These are phyloP conservation scores for Kappamyces sp. DNA, from an alignment of 192 early-diverging fungal genomes.

Conservation along the genomic window DNA sequence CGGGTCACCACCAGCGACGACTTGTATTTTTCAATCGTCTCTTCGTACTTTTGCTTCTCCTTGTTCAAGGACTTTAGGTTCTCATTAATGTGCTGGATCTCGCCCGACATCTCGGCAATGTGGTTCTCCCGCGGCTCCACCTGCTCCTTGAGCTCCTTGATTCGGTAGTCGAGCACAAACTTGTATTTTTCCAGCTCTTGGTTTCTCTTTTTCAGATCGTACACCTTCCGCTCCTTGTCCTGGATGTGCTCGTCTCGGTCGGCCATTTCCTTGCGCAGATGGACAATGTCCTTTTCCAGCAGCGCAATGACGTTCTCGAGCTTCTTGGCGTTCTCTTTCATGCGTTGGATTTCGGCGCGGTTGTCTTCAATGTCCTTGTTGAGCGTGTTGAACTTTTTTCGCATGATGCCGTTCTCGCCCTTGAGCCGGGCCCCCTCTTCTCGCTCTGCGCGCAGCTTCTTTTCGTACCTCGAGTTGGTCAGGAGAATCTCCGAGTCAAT, in stretches of 20 bases:
- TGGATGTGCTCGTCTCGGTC: conserved; percentile 52
- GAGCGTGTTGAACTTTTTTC: conserved; percentile 58
- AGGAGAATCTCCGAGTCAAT: conserved; percentile 43
- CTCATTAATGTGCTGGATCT: conserved; percentile 44
- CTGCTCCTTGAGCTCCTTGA: conserved; percentile 54
- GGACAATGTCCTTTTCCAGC: conserved; percentile 47
- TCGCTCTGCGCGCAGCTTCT: conserved; percentile 35
- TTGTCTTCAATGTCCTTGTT: conserved; percentile 56
- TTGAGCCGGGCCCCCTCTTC: conserved; percentile 51
- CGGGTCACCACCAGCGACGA: conserved; percentile 17
- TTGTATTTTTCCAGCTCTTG: conserved; percentile 62
- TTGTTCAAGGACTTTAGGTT: conserved; percentile 33
- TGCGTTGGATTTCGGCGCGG: conserved; percentile 36
- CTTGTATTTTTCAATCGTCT: conserved; percentile 24
- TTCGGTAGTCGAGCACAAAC: conserved; percentile 51
- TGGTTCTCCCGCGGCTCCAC: conserved; percentile 51
- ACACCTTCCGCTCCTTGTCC: conserved; percentile 50
- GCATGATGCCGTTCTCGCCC: conserved; percentile 58
- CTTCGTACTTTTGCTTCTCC: conserved; percentile 22
- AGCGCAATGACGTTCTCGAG: conserved; percentile 34
- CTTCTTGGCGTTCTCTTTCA: conserved; percentile 44
- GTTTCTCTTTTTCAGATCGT: conserved; percentile 55
- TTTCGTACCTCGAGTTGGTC: conserved; percentile 39
- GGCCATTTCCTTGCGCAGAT: conserved; percentile 49
- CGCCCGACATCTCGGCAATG: conserved; percentile 43